A percentile compares a stretch with the other conserved stretches of the same genome.
phyloP scores from a whole-genome alignment of 2,329 filamentous ascomycete genomes.

The Xylariales sp. region DNA sequence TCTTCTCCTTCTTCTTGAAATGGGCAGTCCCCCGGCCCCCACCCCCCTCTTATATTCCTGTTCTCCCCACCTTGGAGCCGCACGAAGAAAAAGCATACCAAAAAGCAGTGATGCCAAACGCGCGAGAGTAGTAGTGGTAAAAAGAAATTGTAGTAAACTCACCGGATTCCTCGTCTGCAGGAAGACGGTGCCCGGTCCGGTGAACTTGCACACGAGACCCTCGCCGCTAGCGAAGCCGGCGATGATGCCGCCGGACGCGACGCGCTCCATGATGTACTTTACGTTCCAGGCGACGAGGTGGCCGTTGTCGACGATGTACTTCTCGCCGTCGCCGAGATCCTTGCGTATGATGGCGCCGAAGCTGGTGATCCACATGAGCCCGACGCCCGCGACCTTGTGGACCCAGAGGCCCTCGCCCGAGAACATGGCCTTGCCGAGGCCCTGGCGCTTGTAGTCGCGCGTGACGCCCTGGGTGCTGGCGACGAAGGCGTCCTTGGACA shows the following conservation, averaged over 20 bases:
- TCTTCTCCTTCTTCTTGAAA: too few relatives aligned
- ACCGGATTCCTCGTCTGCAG: constrained; percentile 87
- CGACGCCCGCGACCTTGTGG: constrained; percentile 77
- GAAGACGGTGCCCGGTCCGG: constrained; percentile 84
- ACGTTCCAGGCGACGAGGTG: constrained; percentile 97
- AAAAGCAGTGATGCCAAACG: too few relatives aligned
- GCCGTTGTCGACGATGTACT: constrained; percentile 89
- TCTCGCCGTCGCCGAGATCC: constrained; percentile 71
- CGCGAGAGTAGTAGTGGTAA: constrained; percentile 3
- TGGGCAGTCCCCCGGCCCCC: too few relatives aligned
- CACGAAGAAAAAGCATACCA: too few relatives aligned
- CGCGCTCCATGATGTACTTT: constrained; percentile 86
- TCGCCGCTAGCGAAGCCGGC: constrained; percentile 78
- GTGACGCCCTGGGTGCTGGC: constrained; percentile 80
- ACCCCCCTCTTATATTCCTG: too few relatives aligned
- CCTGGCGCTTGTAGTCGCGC: constrained; percentile 85
- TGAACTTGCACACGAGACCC: constrained; percentile 92
- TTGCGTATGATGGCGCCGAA: constrained; percentile 95
- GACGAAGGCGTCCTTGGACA: constrained; percentile 83
- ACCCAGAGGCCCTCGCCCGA: constrained; percentile 89
- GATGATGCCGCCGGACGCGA: constrained; percentile 88
- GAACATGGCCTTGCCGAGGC: constrained; percentile 86
- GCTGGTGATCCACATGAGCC: constrained; percentile 84
- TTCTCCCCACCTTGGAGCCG: too few relatives aligned
- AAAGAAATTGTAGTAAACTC: constrained; percentile 31